Percentiles rank a stretch among this genome's conserved stretches.
These are phyloP conservation scores for Limnanthes douglasii DNA, from an alignment of 345 rosid species.

Conservation along the genomic window DNA sequence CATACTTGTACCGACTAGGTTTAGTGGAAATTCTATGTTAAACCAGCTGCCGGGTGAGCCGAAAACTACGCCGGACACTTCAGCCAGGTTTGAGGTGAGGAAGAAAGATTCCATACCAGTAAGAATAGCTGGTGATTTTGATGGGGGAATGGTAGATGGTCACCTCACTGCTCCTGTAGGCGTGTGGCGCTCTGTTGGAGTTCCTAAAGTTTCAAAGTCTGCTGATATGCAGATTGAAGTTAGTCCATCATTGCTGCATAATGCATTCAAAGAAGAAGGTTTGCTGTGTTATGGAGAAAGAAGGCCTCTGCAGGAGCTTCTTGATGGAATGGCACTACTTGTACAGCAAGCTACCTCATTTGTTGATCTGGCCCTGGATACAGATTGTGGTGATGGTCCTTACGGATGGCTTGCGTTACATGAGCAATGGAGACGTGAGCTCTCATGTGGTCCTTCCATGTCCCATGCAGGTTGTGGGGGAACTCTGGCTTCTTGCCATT, in stretches of 20 bases:
- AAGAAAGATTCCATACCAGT: conserved; percentile 83
- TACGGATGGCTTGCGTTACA: conserved; percentile 97
- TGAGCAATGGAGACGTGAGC: conserved; percentile 91
- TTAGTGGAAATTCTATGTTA: conserved; percentile 34
- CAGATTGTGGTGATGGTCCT: conserved; percentile 89
- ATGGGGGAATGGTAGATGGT: conserved; percentile 67
- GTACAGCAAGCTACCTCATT: conserved; percentile 98
- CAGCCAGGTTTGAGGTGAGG: conserved; percentile 57
- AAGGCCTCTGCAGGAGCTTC: conserved; percentile 87
- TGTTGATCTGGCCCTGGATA: conserved; percentile 88
- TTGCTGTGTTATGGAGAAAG: conserved; percentile 73
- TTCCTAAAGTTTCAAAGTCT: conserved; percentile 66
- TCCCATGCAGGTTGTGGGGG: conserved; percentile 99
- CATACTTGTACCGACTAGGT: conserved; percentile 41
- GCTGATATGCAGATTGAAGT: conserved; percentile 54
- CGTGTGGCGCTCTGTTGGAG: conserved; percentile 93
- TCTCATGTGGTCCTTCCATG: conserved; percentile 92
- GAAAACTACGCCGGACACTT: conserved; percentile 64
- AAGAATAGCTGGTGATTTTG: conserved; percentile 88
- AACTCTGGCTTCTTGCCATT: conserved; percentile 86
- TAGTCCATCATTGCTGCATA: conserved; percentile 49
- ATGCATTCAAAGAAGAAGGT: conserved; percentile 66
- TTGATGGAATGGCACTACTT: conserved; percentile 75
- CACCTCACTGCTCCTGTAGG: conserved; percentile 80
- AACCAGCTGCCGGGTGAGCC: conserved; percentile 67